Conservation (phyloP, 164 flowering plant genomes). For the Pachysandra terminalis region DNA sequence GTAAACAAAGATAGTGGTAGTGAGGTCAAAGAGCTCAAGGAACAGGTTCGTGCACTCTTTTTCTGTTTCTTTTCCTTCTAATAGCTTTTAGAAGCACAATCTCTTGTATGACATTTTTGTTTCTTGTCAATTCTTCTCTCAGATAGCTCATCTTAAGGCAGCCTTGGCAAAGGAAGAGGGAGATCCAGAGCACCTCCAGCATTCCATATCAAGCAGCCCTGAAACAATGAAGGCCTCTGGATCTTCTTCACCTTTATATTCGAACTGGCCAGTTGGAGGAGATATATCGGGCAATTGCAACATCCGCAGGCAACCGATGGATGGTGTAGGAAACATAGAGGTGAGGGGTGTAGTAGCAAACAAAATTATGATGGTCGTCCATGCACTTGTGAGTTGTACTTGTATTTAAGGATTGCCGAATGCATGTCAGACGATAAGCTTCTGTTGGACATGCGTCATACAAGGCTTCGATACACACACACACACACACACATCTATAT, state of each 20-base stretch:
- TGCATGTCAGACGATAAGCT: not conserved
- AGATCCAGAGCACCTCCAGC: slow-evolving; percentile 28
- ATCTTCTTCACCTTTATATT: slow-evolving; percentile 35
- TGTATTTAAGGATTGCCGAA: no score
- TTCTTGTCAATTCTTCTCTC: slow-evolving; percentile 1
- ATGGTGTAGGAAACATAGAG: slow-evolving; percentile 47
- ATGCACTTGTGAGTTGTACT: no score
- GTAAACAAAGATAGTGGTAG: slow-evolving; percentile 57
- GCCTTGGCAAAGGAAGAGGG: slow-evolving; percentile 75
- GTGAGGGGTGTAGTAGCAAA: slow-evolving; percentile 18
- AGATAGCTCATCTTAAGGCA: slow-evolving; percentile 77
- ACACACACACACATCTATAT: no score
- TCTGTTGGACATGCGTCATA: no score
- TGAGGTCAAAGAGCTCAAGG: slow-evolving; percentile 70
- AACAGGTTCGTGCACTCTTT: slow-evolving; percentile 41
- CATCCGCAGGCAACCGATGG: slow-evolving; percentile 39
- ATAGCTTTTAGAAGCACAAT: not conserved
- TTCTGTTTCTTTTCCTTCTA: not conserved
- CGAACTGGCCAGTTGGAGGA: slow-evolving; percentile 30
- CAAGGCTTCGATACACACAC: no score
- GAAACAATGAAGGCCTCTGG: slow-evolving; percentile 37
- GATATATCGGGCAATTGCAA: slow-evolving; percentile 23
- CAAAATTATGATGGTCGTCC: not conserved
- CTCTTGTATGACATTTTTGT: not conserved
- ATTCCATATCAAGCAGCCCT: slow-evolving; percentile 43